Base-by-base conservation (phyloP, 768 basidiomycete species). In the Russula griseocarnosa region DNA sequence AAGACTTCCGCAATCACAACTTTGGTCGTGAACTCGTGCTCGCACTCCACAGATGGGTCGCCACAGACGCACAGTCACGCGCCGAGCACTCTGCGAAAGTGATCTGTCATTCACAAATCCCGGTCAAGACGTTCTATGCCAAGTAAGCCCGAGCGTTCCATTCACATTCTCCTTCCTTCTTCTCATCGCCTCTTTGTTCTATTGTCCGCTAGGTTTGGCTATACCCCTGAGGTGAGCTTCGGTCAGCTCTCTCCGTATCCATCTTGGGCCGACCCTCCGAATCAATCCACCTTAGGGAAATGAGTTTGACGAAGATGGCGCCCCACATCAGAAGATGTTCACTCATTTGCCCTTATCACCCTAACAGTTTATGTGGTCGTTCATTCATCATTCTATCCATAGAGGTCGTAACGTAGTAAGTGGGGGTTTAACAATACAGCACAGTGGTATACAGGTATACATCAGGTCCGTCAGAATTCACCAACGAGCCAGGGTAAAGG, bases 281-380 rank as follows among this genome's bases (percentile, higher is more conserved):
- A 30, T 58, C 55, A 47, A 53, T 30, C 49, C 52, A 16, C 47
- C 62, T 51, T 74, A 91, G 86, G 87, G 86, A 66, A 80, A 81
- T 28, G 82, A 84, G 73, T 91, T 89, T 76, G 87, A 88, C 74
- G 89, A 86, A 76, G 92, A 88, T 61, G 91, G 90, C 36, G 90
- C 83, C 71, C 90, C 88, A 62, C 91, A 94, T 81, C 90, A 92
- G 73, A 86, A 84, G 75, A 90, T 93, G 90, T 79, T 86, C 65
- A 75, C 81, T 69, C 78, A 75, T 66, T 73, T 89, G 69, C 79
- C 81, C 63, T 74, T 76, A 72, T 73, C 74, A 56, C 70, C 67
- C 62, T 73, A 74, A 70, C 62, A 66, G 61, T 66, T 64, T 70
- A 69, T 70, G 62, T 71, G 67, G 38, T 40, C 38, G 2, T 70